These are phyloP conservation scores for Bruguiera gymnorhiza DNA, from an alignment of 345 rosid genomes.

Conservation along the genomic window DNA sequence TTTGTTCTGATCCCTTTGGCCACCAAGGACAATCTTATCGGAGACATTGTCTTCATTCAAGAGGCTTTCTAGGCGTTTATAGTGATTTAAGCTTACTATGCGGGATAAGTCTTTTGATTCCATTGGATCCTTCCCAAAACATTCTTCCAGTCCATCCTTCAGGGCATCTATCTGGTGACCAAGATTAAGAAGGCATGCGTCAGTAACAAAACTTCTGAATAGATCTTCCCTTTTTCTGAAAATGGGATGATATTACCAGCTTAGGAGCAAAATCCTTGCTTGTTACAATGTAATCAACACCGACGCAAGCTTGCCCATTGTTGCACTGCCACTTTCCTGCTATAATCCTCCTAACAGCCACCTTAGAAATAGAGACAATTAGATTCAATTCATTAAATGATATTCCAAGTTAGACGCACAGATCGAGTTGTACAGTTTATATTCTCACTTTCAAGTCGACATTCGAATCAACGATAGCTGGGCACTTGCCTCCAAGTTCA, in stretches of 20 bases:
- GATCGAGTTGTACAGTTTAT: background rate
- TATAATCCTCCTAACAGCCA: conserved; percentile 44
- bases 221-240: too few relatives aligned
- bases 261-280: conserved; percentile 45
- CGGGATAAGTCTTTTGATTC: conserved; percentile 44
- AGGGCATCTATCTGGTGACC: conserved; percentile 37
- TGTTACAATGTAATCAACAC: conserved; percentile 47
- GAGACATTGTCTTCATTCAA: conserved; percentile 39
- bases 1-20: conserved; percentile 35
- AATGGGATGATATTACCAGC: conserved; percentile 28
- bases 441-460: conserved; percentile 34
- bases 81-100: conserved; percentile 37
- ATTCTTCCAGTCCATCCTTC: conserved; percentile 30
- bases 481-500: conserved; percentile 63
- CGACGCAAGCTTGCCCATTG: conserved; percentile 52
- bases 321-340: conserved; percentile 52
- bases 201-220: background rate
- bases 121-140: conserved; percentile 41
- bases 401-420: background rate
- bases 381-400: background rate
- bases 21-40: conserved; percentile 43
- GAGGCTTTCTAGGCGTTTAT: conserved; percentile 35
- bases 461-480: conserved; percentile 49
- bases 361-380: conserved; percentile 22
- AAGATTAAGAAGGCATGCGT: background rate